These are phyloP conservation scores for Verbena officinalis DNA, from an alignment of 257 asterid genomes.

Conservation along the genomic window DNA sequence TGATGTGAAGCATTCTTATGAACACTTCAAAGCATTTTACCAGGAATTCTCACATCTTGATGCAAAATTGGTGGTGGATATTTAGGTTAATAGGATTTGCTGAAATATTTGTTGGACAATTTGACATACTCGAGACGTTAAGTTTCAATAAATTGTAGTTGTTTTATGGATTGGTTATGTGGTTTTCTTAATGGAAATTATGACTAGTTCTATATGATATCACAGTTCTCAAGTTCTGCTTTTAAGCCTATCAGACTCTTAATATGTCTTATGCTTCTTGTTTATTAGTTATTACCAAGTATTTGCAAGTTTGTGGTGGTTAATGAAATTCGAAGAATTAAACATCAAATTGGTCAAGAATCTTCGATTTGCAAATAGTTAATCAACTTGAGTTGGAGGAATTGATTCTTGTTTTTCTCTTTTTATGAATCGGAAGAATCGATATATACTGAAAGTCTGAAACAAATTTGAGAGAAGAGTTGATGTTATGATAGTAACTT, in stretches of 20 bases:
- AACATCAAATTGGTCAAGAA: too few relatives aligned
- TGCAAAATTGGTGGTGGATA: slow-evolving; percentile 67
- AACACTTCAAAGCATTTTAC: slow-evolving; percentile 86
- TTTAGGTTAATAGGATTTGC: slow-evolving; percentile 31
- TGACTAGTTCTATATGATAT: background rate
- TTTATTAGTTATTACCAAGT: too few relatives aligned
- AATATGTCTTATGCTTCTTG: too few relatives aligned
- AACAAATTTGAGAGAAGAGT: too few relatives aligned
- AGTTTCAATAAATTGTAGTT: background rate
- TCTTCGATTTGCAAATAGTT: background rate
- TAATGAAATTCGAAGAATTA: too few relatives aligned
- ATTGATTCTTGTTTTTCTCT: too few relatives aligned
- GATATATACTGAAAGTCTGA: too few relatives aligned
- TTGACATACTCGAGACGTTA: background rate
- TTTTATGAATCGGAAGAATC: too few relatives aligned
- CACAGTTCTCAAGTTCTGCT: background rate
- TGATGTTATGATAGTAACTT: too few relatives aligned
- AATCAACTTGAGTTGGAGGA: background rate
- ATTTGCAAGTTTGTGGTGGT: too few relatives aligned
- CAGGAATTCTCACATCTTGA: slow-evolving; percentile 74
- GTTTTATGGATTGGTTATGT: slow-evolving; percentile 4
- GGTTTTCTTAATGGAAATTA: slow-evolving; percentile 2
- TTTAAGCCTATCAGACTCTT: too few relatives aligned
- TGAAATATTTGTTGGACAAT: background rate
- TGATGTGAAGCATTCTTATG: slow-evolving; percentile 76